Conservation (phyloP, 2,329 filamentous ascomycete species). For the Penicillium sp. region DNA sequence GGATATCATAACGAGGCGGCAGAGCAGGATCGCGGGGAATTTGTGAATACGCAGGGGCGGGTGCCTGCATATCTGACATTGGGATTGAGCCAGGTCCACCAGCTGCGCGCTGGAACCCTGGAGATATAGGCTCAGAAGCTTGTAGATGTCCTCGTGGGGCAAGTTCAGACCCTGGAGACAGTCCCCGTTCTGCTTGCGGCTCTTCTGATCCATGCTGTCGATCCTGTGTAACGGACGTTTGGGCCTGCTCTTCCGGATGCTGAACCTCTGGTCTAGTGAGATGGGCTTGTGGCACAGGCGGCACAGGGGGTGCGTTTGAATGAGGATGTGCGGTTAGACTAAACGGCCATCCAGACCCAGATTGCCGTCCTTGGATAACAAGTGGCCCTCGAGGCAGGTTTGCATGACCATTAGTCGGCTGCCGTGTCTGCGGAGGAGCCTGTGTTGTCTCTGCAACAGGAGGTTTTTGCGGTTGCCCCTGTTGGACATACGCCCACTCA, state of each 20-base stretch:
- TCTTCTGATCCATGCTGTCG: background rate
- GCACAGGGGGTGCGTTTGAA: background rate
- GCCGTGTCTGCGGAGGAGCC: background rate
- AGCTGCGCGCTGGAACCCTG: conserved; percentile 61
- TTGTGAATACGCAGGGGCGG: conserved; percentile 37
- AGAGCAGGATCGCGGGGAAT: conserved; percentile 26
- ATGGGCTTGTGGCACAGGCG: background rate
- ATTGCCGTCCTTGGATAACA: conserved; percentile 6
- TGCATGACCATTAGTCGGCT: background rate
- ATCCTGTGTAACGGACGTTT: background rate
- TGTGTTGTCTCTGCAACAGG: background rate
- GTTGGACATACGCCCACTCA: conserved; percentile 1
- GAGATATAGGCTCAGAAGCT: conserved; percentile 62
- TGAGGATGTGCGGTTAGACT: conserved; percentile 1
- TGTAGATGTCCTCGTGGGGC: conserved; percentile 43
- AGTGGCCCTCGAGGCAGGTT: background rate
- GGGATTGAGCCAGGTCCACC: conserved; percentile 60
- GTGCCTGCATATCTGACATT: conserved; percentile 56
- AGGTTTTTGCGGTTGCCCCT: background rate
- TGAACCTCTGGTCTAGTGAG: background rate
- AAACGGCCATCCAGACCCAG: conserved; percentile 8
- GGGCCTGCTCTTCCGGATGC: background rate
- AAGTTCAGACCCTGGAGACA: background rate
- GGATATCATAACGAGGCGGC: conserved; percentile 27
- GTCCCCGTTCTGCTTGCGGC: background rate